Base-by-base conservation (phyloP, 2,329 filamentous ascomycete genomes). In the Cladosporium sp. region DNA sequence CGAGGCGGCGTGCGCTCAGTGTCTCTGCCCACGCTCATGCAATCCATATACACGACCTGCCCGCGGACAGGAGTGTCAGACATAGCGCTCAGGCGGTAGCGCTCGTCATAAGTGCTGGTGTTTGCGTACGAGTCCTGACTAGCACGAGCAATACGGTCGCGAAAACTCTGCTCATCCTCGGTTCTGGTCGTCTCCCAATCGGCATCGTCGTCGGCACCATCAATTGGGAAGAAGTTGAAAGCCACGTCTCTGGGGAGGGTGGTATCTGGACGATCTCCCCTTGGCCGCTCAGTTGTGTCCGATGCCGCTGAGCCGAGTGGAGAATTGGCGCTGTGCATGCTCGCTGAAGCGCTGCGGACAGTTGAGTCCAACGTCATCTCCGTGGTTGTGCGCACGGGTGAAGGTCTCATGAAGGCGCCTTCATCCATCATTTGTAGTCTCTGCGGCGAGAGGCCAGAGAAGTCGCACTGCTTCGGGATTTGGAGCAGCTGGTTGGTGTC, bases 401-500 rank as follows among this genome's bases (percentile, higher is more conserved):
- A 31, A 19, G 51, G 34, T 32, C 34, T 33, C 43, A 43, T 48
- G 31, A 16, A 19, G 7, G 16, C 11, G 11, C 11, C 18, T 11
- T 35, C 10, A 33, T 18, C 13, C 35, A 14, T 13, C 11, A 14
- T 38, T 9, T 14, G n/a, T 3, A 11, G 10, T 9, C 35, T 38
- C 10, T 13, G 35, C 35, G 16, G 8, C 2, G n/a, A 9, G 8
- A 14, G 35, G 35, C n/a, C n/a, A 9, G 35, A 3, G n/a, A 13
- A 14, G 22, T 28, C 7, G 22, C 7, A 28, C 34, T 52, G 50
- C 6, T 59, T 57, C 4, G 59, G 62, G 41, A 63, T 58, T 10
- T 56, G 52, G 11, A 67, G 60, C 9, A 67, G 58, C 34, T 62
- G 56, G 31, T 59, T 58, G 4, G 65, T 67, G 10, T 61, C 57